Conservation (phyloP, 306 rosid species). For the Acacia confusa region DNA sequence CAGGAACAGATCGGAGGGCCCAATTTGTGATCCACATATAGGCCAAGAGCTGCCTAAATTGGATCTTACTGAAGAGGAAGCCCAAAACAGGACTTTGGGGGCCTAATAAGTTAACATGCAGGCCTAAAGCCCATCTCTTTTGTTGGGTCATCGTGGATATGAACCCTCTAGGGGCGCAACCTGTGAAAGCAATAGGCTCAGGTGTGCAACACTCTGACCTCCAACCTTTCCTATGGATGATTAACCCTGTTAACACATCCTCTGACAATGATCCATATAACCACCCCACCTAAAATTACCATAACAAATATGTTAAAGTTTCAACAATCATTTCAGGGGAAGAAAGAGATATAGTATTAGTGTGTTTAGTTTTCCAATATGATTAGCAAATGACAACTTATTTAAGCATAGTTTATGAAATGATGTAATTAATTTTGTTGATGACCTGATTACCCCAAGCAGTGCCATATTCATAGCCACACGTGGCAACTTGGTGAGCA, state of each 20-base stretch:
- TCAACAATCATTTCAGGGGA: background rate
- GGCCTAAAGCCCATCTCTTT: slow-evolving; percentile 65
- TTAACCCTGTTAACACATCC: slow-evolving; percentile 58
- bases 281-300: slow-evolving; percentile 34
- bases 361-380: too few species aligned
- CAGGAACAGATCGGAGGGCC: slow-evolving; percentile 45
- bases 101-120: slow-evolving; percentile 49
- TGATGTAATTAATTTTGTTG: background rate
- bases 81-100: slow-evolving; percentile 48
- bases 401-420: background rate
- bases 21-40: slow-evolving; percentile 41
- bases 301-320: background rate
- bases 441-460: slow-evolving; percentile 68
- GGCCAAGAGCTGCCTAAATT: slow-evolving; percentile 47
- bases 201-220: slow-evolving; percentile 45
- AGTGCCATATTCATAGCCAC: slow-evolving; percentile 55
- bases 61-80: slow-evolving; percentile 49
- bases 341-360: background rate
- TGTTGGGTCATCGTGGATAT: slow-evolving; percentile 50
- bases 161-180: slow-evolving; percentile 51
- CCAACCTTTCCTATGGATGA: slow-evolving; percentile 65
- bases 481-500: slow-evolving; percentile 46
- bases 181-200: slow-evolving; percentile 52
- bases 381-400: too few species aligned
- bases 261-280: slow-evolving; percentile 57